phyloP scores from a whole-genome alignment of 176 grass and related monocot genomes.

The Microstegium vimineum region DNA sequence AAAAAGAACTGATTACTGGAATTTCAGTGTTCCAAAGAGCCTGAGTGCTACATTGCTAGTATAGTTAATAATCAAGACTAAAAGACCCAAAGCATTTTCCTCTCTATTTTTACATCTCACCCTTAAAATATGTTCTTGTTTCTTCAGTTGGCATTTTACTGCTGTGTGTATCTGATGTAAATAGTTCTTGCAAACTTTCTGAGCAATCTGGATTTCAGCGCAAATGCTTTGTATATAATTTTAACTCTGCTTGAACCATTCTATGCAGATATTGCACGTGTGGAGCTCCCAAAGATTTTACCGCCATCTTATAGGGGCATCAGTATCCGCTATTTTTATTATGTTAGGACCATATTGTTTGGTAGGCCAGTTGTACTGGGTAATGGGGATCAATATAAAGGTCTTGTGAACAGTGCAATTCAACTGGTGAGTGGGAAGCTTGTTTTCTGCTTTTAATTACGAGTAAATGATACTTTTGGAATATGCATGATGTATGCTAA shows the following conservation, averaged over 20 bases:
- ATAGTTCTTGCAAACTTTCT: not conserved
- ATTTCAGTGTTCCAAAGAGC: not conserved
- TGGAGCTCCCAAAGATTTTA: constrained; percentile 80
- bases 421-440: constrained; percentile 64
- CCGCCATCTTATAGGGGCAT: constrained; percentile 90
- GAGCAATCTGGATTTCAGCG: not conserved
- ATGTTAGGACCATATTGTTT: constrained; percentile 69
- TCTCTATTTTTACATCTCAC: not conserved
- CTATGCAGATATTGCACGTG: constrained; percentile 68
- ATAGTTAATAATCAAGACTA: not conserved
- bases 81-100: not conserved
- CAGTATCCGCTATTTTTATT: constrained; percentile 95
- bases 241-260: not conserved
- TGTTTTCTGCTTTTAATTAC: not conserved
- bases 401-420: constrained; percentile 42
- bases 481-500: constrained; percentile 2
- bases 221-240: not conserved
- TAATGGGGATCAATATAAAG: constrained; percentile 45
- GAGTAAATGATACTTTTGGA: constrained; percentile 21
- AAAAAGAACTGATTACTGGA: not conserved
- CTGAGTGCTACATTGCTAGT: not conserved
- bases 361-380: constrained; percentile 57
- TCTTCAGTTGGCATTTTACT: not conserved
- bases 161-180: not conserved
- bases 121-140: not conserved